These are phyloP conservation scores for Syncephalastrum sp. DNA, from an alignment of 371 early-diverging fungal genomes.

Conservation along the genomic window DNA sequence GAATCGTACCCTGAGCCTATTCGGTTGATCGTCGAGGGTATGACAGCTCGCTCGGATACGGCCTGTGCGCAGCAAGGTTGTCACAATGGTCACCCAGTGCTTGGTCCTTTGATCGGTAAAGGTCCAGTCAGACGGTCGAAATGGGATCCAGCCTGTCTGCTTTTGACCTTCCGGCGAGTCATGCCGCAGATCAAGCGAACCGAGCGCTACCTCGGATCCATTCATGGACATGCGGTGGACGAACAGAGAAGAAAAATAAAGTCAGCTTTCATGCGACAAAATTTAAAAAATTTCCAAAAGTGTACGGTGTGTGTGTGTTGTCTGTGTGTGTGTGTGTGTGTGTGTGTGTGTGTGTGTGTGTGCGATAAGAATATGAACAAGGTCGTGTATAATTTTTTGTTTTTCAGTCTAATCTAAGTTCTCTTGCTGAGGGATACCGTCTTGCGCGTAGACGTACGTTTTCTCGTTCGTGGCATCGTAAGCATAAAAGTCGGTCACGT, in stretches of 20 bases:
- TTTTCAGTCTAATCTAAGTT: conserved; percentile 15
- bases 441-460: conserved; percentile 19
- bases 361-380: too few relatives aligned
- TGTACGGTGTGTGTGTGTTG: too few relatives aligned
- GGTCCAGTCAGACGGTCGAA: not conserved
- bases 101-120: not conserved
- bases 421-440: conserved; percentile 16
- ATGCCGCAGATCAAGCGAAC: too few relatives aligned
- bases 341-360: too few relatives aligned
- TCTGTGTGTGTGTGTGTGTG: too few relatives aligned
- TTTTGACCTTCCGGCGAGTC: not conserved
- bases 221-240: too few relatives aligned
- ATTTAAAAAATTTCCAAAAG: not conserved
- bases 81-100: not conserved
- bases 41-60: conserved; percentile 4
- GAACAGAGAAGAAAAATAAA: too few relatives aligned
- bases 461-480: conserved; percentile 40
- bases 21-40: not conserved
- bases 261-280: conserved; percentile 1
- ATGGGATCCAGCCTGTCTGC: not conserved
- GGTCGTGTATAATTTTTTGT: too few relatives aligned
- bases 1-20: not conserved
- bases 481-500: conserved; percentile 62
- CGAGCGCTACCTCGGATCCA: too few relatives aligned
- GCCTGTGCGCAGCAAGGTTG: not conserved